phyloP scores from a whole-genome alignment of 2,329 filamentous ascomycete species.

The Fusarium nematophilum region DNA sequence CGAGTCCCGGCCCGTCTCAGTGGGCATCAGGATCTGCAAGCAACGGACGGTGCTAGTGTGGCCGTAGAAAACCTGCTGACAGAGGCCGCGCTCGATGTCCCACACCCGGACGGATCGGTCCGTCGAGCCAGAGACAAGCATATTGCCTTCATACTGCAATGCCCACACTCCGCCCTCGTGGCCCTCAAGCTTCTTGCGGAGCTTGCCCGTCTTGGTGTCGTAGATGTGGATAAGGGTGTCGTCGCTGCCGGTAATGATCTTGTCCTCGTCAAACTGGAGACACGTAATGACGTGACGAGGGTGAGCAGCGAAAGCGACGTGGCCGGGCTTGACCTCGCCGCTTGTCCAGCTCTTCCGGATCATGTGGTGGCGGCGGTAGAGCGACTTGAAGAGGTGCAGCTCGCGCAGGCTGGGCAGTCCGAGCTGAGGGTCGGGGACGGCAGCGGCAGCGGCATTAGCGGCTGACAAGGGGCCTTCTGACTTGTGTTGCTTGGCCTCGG shows the following conservation, averaged over 20 bases:
- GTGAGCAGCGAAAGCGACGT: slow-evolving; percentile 96
- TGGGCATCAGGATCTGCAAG: slow-evolving; percentile 91
- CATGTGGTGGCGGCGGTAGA: slow-evolving; percentile 92
- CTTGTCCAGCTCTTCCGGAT: slow-evolving; percentile 94
- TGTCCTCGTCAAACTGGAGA: slow-evolving; percentile 96
- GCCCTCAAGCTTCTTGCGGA: slow-evolving; percentile 85
- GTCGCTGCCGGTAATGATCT: slow-evolving; percentile 97
- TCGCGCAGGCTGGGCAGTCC: slow-evolving; percentile 82
- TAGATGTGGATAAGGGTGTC: slow-evolving; percentile 98
- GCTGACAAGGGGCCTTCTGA: slow-evolving; percentile 88
- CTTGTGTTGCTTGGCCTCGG: slow-evolving; percentile 61
- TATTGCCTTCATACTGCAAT: slow-evolving; percentile 94
- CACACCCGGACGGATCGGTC: slow-evolving; percentile 99
- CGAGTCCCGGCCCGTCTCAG: slow-evolving; percentile 75
- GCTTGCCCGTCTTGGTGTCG: slow-evolving; percentile 91
- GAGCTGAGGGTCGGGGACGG: slow-evolving; percentile 83
- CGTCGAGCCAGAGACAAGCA: slow-evolving; percentile 93
- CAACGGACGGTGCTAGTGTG: slow-evolving; percentile 98
- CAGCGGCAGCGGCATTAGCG: slow-evolving; percentile 83
- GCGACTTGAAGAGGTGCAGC: slow-evolving; percentile 93
- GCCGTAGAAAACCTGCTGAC: slow-evolving; percentile 95
- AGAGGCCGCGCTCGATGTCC: slow-evolving; percentile 94
- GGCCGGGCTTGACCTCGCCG: slow-evolving; percentile 83
- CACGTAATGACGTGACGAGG: slow-evolving; percentile 97
- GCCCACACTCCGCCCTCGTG: slow-evolving; percentile 99